Conservation (phyloP, 2,329 filamentous ascomycete species). For the Colletotrichum caudatum region DNA sequence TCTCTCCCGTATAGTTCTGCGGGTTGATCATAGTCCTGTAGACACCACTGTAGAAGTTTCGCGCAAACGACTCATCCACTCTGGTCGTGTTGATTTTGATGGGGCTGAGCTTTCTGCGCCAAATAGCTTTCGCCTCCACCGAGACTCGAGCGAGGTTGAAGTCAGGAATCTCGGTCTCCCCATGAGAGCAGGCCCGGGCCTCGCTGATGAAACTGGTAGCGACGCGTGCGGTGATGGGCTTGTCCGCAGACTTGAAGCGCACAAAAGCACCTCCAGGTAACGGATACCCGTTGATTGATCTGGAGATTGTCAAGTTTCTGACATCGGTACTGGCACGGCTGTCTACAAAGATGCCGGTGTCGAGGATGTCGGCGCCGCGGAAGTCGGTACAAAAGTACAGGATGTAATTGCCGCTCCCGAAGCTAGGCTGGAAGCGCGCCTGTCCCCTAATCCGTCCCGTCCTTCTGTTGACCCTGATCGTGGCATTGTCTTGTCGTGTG, state of each 20-base stretch:
- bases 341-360: slow-evolving; percentile 72
- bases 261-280: slow-evolving; percentile 73
- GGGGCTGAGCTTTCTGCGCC: slow-evolving; percentile 71
- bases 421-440: slow-evolving; percentile 73
- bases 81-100: slow-evolving; percentile 66
- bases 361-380: slow-evolving; percentile 65
- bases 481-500: slow-evolving; percentile 69
- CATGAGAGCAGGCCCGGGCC: slow-evolving; percentile 75
- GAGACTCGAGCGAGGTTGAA: slow-evolving; percentile 71
- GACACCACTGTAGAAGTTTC: slow-evolving; percentile 78
- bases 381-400: slow-evolving; percentile 78
- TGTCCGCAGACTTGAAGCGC: slow-evolving; percentile 63
- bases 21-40: slow-evolving; percentile 80
- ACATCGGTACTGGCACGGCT: slow-evolving; percentile 63
- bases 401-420: slow-evolving; percentile 71
- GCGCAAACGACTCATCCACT: slow-evolving; percentile 66
- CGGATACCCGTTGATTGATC: slow-evolving; percentile 64
- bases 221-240: slow-evolving; percentile 72
- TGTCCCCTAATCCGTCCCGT: slow-evolving; percentile 74
- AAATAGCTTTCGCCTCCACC: slow-evolving; percentile 65
- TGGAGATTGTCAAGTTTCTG: slow-evolving; percentile 61
- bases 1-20: slow-evolving; percentile 81
- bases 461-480: slow-evolving; percentile 63
- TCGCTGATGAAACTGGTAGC: slow-evolving; percentile 77
- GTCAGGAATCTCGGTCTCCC: slow-evolving; percentile 75